Evolutionary conservation across 345 rosid species (phyloP).

Genomic region (Gossypium ekmanianum): DNA sequence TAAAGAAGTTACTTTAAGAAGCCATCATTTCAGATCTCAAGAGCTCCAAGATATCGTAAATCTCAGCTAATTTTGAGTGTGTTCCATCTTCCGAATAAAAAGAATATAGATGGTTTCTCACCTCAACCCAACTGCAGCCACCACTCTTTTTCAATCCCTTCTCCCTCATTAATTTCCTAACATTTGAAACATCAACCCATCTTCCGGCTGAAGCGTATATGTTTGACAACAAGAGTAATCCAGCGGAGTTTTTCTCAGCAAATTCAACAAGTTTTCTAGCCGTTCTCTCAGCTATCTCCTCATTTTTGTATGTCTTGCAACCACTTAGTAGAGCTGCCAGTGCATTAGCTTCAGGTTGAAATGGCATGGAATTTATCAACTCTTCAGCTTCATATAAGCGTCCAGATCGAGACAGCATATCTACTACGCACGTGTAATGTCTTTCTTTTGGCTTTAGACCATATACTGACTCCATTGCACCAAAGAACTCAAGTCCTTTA

Average conservation of each 20-base stretch:
- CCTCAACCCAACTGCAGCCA: constrained; percentile 60
- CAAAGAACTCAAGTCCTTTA: constrained; percentile 42
- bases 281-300: constrained; percentile 42
- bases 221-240: constrained; percentile 49
- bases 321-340: constrained; percentile 53
- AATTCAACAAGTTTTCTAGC: constrained; percentile 38
- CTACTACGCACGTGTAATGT: constrained; percentile 54
- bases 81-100: constrained; percentile 45
- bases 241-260: constrained; percentile 33
- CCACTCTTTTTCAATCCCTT: constrained; percentile 48
- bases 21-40: constrained; percentile 38
- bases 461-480: constrained; percentile 41
- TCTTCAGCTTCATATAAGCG: constrained; percentile 53
- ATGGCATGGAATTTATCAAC: constrained; percentile 47
- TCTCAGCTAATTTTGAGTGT: constrained; percentile 32
- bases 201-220: constrained; percentile 55
- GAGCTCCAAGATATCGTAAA: constrained; percentile 36
- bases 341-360: constrained; percentile 42
- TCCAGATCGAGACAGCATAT: constrained; percentile 59
- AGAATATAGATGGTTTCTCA: constrained; percentile 33
- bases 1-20: background rate
- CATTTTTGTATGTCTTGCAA: constrained; percentile 45
- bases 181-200: constrained; percentile 44
- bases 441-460: constrained; percentile 37
- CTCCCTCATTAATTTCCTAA: constrained; percentile 49